These are phyloP conservation scores for Populus pruinosa DNA, from an alignment of 345 rosid genomes.

Conservation along the genomic window DNA sequence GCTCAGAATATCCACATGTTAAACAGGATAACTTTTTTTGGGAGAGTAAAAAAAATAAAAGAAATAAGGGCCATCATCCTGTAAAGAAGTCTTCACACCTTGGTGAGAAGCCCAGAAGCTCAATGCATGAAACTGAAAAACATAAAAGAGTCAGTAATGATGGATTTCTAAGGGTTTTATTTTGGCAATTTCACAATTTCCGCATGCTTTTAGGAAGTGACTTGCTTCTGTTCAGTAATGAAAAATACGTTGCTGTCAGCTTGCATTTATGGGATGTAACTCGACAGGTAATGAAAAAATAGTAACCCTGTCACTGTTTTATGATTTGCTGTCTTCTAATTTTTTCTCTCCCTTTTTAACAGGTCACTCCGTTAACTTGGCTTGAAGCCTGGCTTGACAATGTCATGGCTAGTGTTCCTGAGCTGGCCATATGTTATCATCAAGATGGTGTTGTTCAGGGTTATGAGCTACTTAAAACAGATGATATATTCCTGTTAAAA, in stretches of 20 bases:
- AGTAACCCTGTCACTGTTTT: constrained; percentile 7
- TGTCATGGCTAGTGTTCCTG: constrained; percentile 97
- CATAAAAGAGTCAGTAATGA: constrained; percentile 63
- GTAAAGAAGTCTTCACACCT: constrained; percentile 55
- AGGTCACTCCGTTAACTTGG: constrained; percentile 94
- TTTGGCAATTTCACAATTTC: constrained; percentile 98
- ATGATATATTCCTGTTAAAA: constrained; percentile 79
- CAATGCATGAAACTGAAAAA: constrained; percentile 78
- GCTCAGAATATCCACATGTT: constrained; percentile 46
- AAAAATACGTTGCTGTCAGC: constrained; percentile 89
- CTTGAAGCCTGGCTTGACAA: constrained; percentile 99
- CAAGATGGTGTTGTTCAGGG: constrained; percentile 88
- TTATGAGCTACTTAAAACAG: constrained; percentile 93
- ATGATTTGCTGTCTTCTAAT: constrained; percentile 7
- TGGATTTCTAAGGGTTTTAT: constrained; percentile 74
- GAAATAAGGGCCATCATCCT: constrained; percentile 51
- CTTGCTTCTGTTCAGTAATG: constrained; percentile 90
- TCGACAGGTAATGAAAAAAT: constrained; percentile 53
- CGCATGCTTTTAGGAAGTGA: constrained; percentile 96
- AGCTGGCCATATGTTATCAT: constrained; percentile 96
- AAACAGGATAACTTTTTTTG: constrained; percentile 54
- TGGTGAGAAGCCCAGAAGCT: constrained; percentile 68
- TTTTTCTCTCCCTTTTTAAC: constrained; percentile 3
- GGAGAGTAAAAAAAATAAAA: constrained; percentile 51
- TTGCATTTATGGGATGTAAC: constrained; percentile 87